Conservation (phyloP, 148 eudicot genomes). For the Spergularia bocconei region DNA sequence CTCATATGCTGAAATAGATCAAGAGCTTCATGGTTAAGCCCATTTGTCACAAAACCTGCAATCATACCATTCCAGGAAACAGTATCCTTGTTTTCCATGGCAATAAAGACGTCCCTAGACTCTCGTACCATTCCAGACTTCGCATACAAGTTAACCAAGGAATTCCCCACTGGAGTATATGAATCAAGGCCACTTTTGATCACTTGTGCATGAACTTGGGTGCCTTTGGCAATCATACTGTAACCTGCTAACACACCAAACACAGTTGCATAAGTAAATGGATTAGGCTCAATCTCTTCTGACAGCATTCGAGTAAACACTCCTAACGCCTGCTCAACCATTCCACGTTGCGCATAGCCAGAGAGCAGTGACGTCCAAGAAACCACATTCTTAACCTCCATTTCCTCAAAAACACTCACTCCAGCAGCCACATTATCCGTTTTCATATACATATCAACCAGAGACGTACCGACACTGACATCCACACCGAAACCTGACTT, state of each 20-base stretch:
- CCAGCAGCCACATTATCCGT: conserved; percentile 49
- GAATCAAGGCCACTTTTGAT: conserved; percentile 62
- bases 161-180: conserved; percentile 60
- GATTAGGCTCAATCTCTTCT: conserved; percentile 60
- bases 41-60: conserved; percentile 70
- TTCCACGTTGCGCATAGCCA: conserved; percentile 58
- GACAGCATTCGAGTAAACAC: conserved; percentile 49
- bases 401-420: conserved; percentile 50
- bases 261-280: conserved; percentile 75
- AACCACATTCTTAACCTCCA: conserved; percentile 75
- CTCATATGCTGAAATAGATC: conserved; percentile 57
- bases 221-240: conserved; percentile 51
- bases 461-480: conserved; percentile 87
- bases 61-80: conserved; percentile 90
- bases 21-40: conserved; percentile 63
- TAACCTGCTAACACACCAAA: conserved; percentile 61
- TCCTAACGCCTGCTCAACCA: conserved; percentile 44
- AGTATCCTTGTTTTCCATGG: conserved; percentile 44
- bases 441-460: conserved; percentile 86
- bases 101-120: conserved; percentile 55
- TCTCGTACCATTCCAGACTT: conserved; percentile 57
- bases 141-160: conserved; percentile 73
- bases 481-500: conserved; percentile 60
- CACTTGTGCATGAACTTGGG: conserved; percentile 60
- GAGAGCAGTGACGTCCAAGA: conserved; percentile 88